phyloP scores from a whole-genome alignment of 331 rosid genomes.

The Rhamnella rubrinervis region DNA sequence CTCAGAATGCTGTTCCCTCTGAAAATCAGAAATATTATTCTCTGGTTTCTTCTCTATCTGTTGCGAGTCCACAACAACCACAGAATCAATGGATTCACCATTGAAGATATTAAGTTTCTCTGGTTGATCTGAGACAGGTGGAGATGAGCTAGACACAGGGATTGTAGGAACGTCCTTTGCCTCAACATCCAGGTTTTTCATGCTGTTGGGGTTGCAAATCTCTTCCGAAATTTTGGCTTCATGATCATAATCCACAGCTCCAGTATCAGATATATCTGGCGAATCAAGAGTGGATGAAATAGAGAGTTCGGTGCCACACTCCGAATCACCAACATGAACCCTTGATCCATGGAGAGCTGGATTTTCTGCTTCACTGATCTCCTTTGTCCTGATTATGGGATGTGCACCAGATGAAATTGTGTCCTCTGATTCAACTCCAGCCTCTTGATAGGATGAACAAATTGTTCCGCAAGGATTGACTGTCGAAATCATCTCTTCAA shows the following conservation, averaged over 20 bases:
- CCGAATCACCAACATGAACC: slow-evolving; percentile 62
- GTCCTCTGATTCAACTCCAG: slow-evolving; percentile 48
- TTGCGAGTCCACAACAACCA: slow-evolving; percentile 30
- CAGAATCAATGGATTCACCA: slow-evolving; percentile 34
- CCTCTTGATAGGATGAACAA: slow-evolving; percentile 48
- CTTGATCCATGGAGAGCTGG: slow-evolving; percentile 40
- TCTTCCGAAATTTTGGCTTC: slow-evolving; percentile 49
- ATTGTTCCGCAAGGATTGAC: slow-evolving; percentile 41
- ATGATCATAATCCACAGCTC: slow-evolving; percentile 50
- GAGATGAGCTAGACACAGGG: slow-evolving; percentile 32
- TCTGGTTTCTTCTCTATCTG: slow-evolving; percentile 37
- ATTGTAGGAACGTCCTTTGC: slow-evolving; percentile 28
- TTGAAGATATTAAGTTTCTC: slow-evolving; percentile 34
- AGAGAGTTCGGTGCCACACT: slow-evolving; percentile 83
- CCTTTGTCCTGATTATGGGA: slow-evolving; percentile 38
- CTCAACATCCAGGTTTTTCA: slow-evolving; percentile 29
- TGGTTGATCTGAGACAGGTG: slow-evolving; percentile 32
- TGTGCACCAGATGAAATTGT: slow-evolving; percentile 35
- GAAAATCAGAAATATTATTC: slow-evolving; percentile 33
- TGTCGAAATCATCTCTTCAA: slow-evolving; percentile 60
- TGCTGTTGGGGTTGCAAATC: slow-evolving; percentile 34
- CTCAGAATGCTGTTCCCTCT: slow-evolving; percentile 36
- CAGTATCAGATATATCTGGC: slow-evolving; percentile 66
- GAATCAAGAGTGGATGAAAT: slow-evolving; percentile 89
- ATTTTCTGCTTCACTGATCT: slow-evolving; percentile 36